These are phyloP conservation scores for Hyaloscypha finlandica DNA, from an alignment of 495 filamentous ascomycete species.

Conservation along the genomic window DNA sequence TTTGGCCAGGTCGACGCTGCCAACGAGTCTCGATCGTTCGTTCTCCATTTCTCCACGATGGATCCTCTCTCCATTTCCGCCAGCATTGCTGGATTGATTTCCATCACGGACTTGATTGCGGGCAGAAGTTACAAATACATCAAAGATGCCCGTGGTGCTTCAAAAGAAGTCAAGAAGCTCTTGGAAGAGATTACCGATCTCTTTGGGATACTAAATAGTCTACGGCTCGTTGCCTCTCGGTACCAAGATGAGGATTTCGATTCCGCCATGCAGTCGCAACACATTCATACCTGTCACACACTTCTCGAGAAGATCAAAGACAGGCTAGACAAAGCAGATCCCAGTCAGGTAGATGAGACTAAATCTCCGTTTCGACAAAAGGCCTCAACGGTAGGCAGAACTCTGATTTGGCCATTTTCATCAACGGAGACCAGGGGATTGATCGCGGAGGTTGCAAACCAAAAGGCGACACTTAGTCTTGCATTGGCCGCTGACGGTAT, in stretches of 20 bases:
- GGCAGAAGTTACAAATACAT: conserved; percentile 34
- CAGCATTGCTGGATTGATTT: conserved; percentile 40
- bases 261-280: conserved; percentile 23
- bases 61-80: conserved; percentile 41
- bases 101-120: conserved; percentile 38
- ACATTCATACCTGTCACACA: conserved; percentile 26
- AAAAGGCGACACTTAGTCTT: conserved; percentile 1
- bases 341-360: conserved; percentile 7
- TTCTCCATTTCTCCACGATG: conserved; percentile 22
- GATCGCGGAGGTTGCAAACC: conserved; percentile 30
- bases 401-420: conserved; percentile 31
- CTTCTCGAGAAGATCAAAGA: conserved; percentile 27
- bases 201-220: conserved; percentile 35
- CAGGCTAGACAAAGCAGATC: conserved; percentile 12
- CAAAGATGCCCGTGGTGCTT: conserved; percentile 33
- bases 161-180: conserved; percentile 32
- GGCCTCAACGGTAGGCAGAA: background rate
- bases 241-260: conserved; percentile 33
- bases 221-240: conserved; percentile 31
- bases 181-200: conserved; percentile 29
- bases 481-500: conserved; percentile 4
- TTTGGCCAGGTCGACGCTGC: background rate
- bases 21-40: background rate
- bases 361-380: conserved; percentile 4
- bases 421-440: conserved; percentile 32